Evolutionary conservation across 2,329 filamentous ascomycete genomes (phyloP), one percentile per base, ranked within the genome.

Genomic region (Coniochaeta prunicola): DNA sequence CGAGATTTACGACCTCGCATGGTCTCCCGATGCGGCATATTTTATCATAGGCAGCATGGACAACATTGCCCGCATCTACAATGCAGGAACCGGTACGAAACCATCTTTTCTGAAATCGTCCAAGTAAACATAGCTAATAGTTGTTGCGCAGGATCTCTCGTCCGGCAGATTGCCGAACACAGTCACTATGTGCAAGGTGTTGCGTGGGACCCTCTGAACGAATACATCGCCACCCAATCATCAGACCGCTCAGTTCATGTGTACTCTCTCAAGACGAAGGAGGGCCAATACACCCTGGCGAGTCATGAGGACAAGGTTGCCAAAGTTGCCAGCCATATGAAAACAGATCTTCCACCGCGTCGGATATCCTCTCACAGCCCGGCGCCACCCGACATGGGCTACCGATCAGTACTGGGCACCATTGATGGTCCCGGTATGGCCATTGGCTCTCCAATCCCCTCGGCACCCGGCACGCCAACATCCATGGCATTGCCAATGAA

Each of bases 1-100:
- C 12, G 94, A 99, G 73, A 97, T 99, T 65, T 99, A 99, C 75
- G 94, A 99, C 73, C 78, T 99, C 59, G 94, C 94, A 56, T 99
- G 94, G 96, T 97, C 94, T 55, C 96, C 96, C n/a, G 94, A 99
- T 73, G 92, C 90, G 40, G 80, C 87, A 40, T 94, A 96, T 76
- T 96, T 99, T 77, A 97, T 99, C 67, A 97, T 96, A 26, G 94
- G 94, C 40, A 97, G 94, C 76, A 97, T 99, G 92, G 94, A 99
- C 77, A 99, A 99, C 72, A 88, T 97, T 71, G 92, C 94, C 60
- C 85, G 93, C 60, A 97, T 99, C 67, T 97, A 97, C 79, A 97
- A 96, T 74, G 90, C 92, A 59, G 88, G 90, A 64, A 94, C 90
- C 67, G 93, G 91, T 92, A 78, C 24, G 64, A 42, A 24, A 7